Base-by-base conservation (phyloP, 306 rosid species). In the Castanopsis chinensis region DNA sequence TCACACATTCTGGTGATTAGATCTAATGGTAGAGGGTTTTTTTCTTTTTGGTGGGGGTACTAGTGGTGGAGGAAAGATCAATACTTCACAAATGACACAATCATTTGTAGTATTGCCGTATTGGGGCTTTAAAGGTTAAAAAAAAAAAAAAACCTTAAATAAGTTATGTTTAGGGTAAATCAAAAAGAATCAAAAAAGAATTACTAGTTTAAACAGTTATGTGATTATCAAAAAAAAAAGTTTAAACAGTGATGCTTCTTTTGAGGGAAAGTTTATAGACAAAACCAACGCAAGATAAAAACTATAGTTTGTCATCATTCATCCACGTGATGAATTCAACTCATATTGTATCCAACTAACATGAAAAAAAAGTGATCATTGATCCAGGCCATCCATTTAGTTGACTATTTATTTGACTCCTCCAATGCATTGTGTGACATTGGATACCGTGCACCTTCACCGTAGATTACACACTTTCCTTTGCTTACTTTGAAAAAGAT, bases 201-300 rank as follows among this genome's bases (percentile, higher is more conserved):
- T 55, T 18, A 55, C 21, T 15, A 55, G 23, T 19, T 55, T 18
- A 19, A 17, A 55, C 19, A 12, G 68, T 4, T 19, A 23, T 60
- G 53, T 41, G 11, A 41, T 41, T 41, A 41, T 11, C 17, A 45
- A 8, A 56, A 57, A 81, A 20, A 28, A 5, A 49, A 76, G 20
- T 82, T 2, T 41, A 71, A 71, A 35, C 12, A 76, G 32, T 25
- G 54, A 49, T 41, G 20, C 55, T 79, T 75, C 75, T 75, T 79
- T 75, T 6, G n/a, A 19, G 20, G 8, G 51, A 37, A 74, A 74
- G 79, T 77, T 63, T 63, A 54, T 51, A 37, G 21, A 12, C 64
- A 57, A 57, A 57, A n/a, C 30, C 21, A 23, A 57, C 2, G 30
- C 21, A 2, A 3, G 3, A 18, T 21, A 72, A 72, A 9, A 69